phyloP scores from a whole-genome alignment of 139 green algal species.

The Parachlorella kessleri region DNA sequence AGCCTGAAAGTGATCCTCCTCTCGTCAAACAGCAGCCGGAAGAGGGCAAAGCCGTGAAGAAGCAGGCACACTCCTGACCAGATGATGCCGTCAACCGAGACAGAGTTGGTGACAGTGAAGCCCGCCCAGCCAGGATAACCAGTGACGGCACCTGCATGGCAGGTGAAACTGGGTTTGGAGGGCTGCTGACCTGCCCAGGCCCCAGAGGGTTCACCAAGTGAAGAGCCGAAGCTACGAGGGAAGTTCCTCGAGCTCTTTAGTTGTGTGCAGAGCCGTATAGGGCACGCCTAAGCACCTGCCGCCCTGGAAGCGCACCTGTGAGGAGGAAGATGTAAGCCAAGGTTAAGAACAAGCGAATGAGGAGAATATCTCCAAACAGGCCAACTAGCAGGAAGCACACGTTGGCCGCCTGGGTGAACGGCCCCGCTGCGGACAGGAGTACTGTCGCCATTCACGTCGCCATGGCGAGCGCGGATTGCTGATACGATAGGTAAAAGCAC shows the following conservation, averaged over 20 bases:
- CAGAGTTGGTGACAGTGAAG: background rate
- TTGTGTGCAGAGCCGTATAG: too few relatives aligned
- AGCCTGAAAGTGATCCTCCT: conserved; percentile 26
- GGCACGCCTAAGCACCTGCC: too few relatives aligned
- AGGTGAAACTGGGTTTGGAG: background rate
- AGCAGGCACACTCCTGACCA: conserved; percentile 15
- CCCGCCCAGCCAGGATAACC: background rate
- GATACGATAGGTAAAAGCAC: too few relatives aligned
- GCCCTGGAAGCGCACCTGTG: background rate
- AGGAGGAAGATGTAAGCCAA: conserved; percentile 32
- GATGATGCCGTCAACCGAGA: conserved; percentile 6
- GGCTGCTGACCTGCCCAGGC: background rate
- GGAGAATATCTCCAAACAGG: conserved; percentile 26
- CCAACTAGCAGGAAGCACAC: conserved; percentile 22
- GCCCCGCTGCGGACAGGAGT: conserved; percentile 4
- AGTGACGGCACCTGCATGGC: background rate
- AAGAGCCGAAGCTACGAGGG: too few relatives aligned
- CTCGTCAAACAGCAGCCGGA: conserved; percentile 39
- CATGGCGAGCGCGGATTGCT: too few relatives aligned
- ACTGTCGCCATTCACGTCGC: too few relatives aligned
- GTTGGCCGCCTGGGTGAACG: conserved; percentile 14
- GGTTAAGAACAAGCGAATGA: conserved; percentile 36
- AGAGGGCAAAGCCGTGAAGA: conserved; percentile 29
- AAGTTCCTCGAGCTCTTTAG: too few relatives aligned
- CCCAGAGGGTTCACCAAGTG: too few relatives aligned